Evolutionary conservation across 352 stramenopile genomes (phyloP).

Genomic region (Pythium myriotylum): DNA sequence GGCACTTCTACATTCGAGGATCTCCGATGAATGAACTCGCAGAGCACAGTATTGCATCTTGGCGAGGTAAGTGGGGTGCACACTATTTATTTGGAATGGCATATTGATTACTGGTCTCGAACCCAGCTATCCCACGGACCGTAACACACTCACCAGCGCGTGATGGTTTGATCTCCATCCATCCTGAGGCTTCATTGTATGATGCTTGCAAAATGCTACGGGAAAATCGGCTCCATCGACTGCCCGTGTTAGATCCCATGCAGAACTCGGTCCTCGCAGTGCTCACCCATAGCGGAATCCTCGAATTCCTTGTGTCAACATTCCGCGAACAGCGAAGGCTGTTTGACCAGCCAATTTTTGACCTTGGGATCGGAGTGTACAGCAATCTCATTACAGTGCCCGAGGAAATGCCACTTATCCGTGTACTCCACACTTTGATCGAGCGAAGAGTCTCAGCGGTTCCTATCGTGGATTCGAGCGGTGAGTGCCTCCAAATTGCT

Average conservation of each 20-base stretch:
- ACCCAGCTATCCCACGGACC: conserved; percentile 82
- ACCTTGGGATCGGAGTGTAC: conserved; percentile 96
- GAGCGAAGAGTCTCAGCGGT: conserved; percentile 82
- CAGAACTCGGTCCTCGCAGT: conserved; percentile 94
- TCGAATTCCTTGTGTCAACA: conserved; percentile 96
- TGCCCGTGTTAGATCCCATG: conserved; percentile 93
- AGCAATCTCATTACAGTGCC: conserved; percentile 92
- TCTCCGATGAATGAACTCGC: conserved; percentile 88
- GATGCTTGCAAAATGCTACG: conserved; percentile 90
- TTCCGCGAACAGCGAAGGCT: conserved; percentile 96
- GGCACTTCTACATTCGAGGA: conserved; percentile 93
- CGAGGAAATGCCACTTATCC: conserved; percentile 92
- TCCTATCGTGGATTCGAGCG: conserved; percentile 81
- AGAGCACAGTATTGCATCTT: conserved; percentile 86
- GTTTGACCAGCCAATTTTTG: conserved; percentile 96
- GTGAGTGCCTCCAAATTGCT: conserved; percentile 37
- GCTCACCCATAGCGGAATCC: conserved; percentile 93
- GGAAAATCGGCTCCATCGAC: conserved; percentile 89
- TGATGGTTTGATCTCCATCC: conserved; percentile 81
- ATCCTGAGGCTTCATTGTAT: conserved; percentile 88
- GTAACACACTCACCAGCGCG: conserved; percentile 66
- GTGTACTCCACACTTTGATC: conserved; percentile 90
- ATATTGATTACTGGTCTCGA: neutral
- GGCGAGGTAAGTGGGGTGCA: conserved; percentile 52
- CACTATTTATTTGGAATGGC: neutral